Percentiles rank a stretch among this genome's conserved stretches.
Conservation (phyloP, 2,329 filamentous ascomycete species). For the Sporothrix curviconia region DNA sequence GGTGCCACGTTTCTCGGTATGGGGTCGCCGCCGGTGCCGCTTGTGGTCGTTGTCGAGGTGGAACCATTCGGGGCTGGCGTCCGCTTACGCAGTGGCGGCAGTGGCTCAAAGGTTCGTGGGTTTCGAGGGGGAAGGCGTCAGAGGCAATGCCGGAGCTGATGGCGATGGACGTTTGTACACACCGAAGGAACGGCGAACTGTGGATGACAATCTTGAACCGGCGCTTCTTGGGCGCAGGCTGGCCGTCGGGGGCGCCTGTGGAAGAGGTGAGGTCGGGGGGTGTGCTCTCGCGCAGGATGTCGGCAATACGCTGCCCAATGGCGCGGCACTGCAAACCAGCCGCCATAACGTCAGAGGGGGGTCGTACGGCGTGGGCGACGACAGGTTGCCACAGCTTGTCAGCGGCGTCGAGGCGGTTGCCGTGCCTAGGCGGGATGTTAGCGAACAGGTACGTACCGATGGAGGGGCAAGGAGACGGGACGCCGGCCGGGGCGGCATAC, state of each 20-base stretch:
- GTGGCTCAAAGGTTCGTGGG: slow-evolving; percentile 7
- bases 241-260: background rate
- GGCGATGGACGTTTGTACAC: slow-evolving; percentile 83
- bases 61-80: background rate
- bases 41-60: background rate
- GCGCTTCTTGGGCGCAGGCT: slow-evolving; percentile 40
- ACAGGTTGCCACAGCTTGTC: slow-evolving; percentile 93
- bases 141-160: slow-evolving; percentile 80
- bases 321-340: slow-evolving; percentile 82
- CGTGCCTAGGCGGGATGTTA: slow-evolving; percentile 57
- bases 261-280: slow-evolving; percentile 27
- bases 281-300: slow-evolving; percentile 53
- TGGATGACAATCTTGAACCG: slow-evolving; percentile 79
- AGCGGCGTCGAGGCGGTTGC: slow-evolving; percentile 85
- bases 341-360: slow-evolving; percentile 90
- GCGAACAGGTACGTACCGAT: background rate
- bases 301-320: slow-evolving; percentile 77
- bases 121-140: slow-evolving; percentile 33
- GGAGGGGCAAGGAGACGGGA: background rate
- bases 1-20: background rate
- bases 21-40: background rate
- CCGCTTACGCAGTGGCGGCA: background rate
- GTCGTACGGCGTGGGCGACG: slow-evolving; percentile 90
- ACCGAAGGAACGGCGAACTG: slow-evolving; percentile 88
- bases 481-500: slow-evolving; percentile 18